Conservation (phyloP, 192 early-diverging fungal genomes). For the Linnemannia hyalina region DNA sequence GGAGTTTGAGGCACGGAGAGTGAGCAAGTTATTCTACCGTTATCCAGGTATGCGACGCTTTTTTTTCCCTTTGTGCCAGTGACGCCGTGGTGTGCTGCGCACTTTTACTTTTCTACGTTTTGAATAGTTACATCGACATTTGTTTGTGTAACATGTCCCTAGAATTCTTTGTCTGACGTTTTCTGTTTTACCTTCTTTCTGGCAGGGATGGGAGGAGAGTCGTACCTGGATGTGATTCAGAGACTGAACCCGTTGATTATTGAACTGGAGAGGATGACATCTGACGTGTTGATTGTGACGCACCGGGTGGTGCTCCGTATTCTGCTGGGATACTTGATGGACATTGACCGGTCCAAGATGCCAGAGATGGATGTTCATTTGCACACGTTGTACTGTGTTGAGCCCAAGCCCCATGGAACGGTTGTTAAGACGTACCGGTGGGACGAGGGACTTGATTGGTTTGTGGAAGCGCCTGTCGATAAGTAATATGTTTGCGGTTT, state of each 20-base stretch:
- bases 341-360: constrained; percentile 85
- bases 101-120: not conserved
- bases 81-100: too few relatives aligned
- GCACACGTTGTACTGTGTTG: constrained; percentile 83
- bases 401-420: constrained; percentile 89
- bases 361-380: constrained; percentile 85
- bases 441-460: constrained; percentile 51
- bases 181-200: not conserved
- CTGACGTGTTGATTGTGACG: constrained; percentile 88
- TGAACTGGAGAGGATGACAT: constrained; percentile 94
- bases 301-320: constrained; percentile 94
- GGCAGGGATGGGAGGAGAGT: constrained; percentile 90
- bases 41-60: constrained; percentile 77
- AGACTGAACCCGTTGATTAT: constrained; percentile 93
- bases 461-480: constrained; percentile 30
- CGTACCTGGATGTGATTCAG: constrained; percentile 94
- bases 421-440: constrained; percentile 38
- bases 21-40: constrained; percentile 92
- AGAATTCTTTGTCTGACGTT: not conserved
- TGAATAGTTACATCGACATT: not conserved
- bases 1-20: constrained; percentile 83
- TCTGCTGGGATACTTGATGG: constrained; percentile 91
- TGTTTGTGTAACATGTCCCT: not conserved
- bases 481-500: not conserved
- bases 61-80: not conserved